Conservation (phyloP, 371 early-diverging fungal genomes). For the Rhizomucor pusillus region DNA sequence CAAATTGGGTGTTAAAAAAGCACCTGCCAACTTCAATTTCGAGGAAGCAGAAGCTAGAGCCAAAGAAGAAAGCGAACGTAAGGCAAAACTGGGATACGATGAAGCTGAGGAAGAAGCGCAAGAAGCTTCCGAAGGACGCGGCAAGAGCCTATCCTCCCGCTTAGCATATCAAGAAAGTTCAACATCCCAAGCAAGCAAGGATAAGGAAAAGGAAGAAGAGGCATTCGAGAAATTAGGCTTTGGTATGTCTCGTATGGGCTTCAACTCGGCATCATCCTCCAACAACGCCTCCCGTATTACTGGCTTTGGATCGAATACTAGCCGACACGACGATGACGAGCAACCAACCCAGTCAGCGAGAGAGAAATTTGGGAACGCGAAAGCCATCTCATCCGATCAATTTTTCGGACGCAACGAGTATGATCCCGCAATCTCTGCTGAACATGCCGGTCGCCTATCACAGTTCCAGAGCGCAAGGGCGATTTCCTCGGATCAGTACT, state of each 20-base stretch:
- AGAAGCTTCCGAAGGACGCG: constrained; percentile 6
- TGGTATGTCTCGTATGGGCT: constrained; percentile 66
- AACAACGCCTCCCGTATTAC: constrained; percentile 10
- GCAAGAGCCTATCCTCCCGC: constrained; percentile 17
- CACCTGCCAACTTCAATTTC: constrained; percentile 77
- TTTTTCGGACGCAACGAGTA: constrained; percentile 82
- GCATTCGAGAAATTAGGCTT: constrained; percentile 77
- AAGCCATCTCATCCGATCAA: constrained; percentile 84
- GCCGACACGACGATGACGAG: constrained; percentile 12
- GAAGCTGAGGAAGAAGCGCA: constrained; percentile 57
- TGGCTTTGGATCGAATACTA: no score
- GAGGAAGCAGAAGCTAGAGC: constrained; percentile 92
- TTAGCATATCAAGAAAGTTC: constrained; percentile 20
- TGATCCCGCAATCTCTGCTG: constrained; percentile 60
- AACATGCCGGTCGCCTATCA: constrained; percentile 61
- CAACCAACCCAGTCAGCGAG: constrained; percentile 40
- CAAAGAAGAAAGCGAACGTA: constrained; percentile 77
- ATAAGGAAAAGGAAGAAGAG: constrained; percentile 58
- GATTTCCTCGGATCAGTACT: constrained; percentile 82
- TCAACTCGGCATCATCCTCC: constrained; percentile 9
- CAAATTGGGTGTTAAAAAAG: constrained; percentile 81
- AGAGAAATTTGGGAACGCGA: constrained; percentile 70
- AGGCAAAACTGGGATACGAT: constrained; percentile 71
- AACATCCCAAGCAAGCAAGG: constrained; percentile 64
- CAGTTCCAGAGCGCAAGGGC: constrained; percentile 72